phyloP scores from a whole-genome alignment of 192 early-diverging fungal genomes.

The Neocallimastix lanati region DNA sequence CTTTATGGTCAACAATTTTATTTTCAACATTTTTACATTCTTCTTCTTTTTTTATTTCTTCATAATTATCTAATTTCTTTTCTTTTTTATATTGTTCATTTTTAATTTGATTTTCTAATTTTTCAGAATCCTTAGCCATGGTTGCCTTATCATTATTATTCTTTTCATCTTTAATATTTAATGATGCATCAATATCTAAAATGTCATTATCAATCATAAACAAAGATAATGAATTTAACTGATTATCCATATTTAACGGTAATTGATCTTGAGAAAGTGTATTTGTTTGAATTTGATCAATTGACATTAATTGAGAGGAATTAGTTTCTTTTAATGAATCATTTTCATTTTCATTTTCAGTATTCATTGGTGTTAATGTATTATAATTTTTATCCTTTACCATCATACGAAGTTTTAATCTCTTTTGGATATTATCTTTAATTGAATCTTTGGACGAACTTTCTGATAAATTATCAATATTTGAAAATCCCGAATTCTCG shows the following conservation, averaged over 20 bases:
- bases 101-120: too few relatives aligned
- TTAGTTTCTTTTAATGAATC: not conserved
- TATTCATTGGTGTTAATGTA: not conserved
- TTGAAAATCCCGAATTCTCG: not conserved
- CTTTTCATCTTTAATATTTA: not conserved
- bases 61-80: too few relatives aligned
- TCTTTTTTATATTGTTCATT: too few relatives aligned
- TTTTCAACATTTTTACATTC: too few relatives aligned
- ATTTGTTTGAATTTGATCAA: not conserved
- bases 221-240: not conserved
- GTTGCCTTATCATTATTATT: too few relatives aligned
- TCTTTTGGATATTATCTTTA: not conserved
- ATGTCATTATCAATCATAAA: not conserved
- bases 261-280: not conserved
- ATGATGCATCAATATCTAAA: not conserved
- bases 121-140: too few relatives aligned
- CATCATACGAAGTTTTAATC: not conserved
- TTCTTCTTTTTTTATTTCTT: not conserved
- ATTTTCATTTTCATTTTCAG: not conserved
- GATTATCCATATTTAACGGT: not conserved
- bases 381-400: not conserved
- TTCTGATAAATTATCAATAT: not conserved
- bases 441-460: not conserved
- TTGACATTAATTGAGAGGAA: not conserved
- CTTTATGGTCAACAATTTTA: too few relatives aligned